A percentile compares a stretch with the other conserved stretches of the same genome.
phyloP scores from a whole-genome alignment of 306 rosid species.

The Quercus berberidifolia region DNA sequence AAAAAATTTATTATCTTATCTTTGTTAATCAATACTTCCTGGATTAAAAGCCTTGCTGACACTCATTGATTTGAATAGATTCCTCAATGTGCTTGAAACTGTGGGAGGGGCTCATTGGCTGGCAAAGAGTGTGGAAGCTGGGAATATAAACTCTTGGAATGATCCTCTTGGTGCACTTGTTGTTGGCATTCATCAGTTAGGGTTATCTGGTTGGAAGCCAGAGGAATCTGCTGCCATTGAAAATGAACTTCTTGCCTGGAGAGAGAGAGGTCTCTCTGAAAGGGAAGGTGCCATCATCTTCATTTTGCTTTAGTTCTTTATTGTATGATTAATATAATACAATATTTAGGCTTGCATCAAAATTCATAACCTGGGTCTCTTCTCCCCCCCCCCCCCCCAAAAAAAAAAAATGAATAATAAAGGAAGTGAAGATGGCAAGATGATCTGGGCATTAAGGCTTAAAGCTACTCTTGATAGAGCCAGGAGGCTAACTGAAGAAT shows the following conservation, averaged over 20 bases:
- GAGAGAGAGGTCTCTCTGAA: slow-evolving; percentile 72
- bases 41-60: slow-evolving; percentile 17
- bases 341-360: not conserved
- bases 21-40: slow-evolving; percentile 5
- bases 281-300: slow-evolving; percentile 57
- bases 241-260: slow-evolving; percentile 89
- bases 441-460: slow-evolving; percentile 80
- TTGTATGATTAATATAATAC: not conserved
- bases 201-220: slow-evolving; percentile 82
- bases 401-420: slow-evolving; percentile 1
- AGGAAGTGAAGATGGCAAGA: slow-evolving; percentile 96
- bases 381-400: not conserved
- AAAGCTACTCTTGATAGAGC: slow-evolving; percentile 97
- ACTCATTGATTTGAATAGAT: slow-evolving; percentile 46
- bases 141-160: slow-evolving; percentile 70
- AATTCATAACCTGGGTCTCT: slow-evolving; percentile 10
- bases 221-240: slow-evolving; percentile 86
- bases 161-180: slow-evolving; percentile 77
- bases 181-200: slow-evolving; percentile 75
- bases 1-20: not conserved
- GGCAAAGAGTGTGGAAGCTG: slow-evolving; percentile 61
- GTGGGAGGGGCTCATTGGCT: slow-evolving; percentile 75
- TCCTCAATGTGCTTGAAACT: slow-evolving; percentile 71
- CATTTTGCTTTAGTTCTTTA: slow-evolving; percentile 11
- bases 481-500: slow-evolving; percentile 92